These are phyloP conservation scores for Entonaema liquescens DNA, from an alignment of 495 filamentous ascomycete genomes.

Conservation along the genomic window DNA sequence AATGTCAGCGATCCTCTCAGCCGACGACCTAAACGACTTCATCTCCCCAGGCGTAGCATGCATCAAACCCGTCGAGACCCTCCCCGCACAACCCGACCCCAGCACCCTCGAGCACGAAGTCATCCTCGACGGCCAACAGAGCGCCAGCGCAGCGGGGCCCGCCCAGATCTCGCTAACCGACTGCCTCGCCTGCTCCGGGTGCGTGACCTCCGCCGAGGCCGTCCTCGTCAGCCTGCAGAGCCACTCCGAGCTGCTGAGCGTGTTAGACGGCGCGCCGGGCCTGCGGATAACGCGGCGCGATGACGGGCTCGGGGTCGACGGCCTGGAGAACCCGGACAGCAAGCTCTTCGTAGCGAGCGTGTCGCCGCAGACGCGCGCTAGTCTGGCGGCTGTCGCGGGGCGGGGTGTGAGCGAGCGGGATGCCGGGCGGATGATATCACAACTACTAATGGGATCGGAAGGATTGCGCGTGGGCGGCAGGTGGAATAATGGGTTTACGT, in stretches of 20 bases:
- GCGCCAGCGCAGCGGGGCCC: slow-evolving; percentile 53
- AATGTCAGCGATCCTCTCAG: slow-evolving; percentile 97
- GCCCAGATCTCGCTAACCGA: slow-evolving; percentile 97
- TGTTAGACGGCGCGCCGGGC: slow-evolving; percentile 73
- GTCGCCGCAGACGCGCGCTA: slow-evolving; percentile 87
- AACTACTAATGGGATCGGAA: slow-evolving; percentile 74
- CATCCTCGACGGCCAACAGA: slow-evolving; percentile 85
- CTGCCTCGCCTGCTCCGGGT: slow-evolving; percentile 96
- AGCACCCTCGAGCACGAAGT: slow-evolving; percentile 77
- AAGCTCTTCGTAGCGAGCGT: slow-evolving; percentile 90
- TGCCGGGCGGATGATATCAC: slow-evolving; percentile 82
- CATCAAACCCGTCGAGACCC: slow-evolving; percentile 94
- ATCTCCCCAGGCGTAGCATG: slow-evolving; percentile 97
- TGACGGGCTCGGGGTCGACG: slow-evolving; percentile 45
- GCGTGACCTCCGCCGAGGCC: slow-evolving; percentile 96
- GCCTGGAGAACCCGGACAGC: slow-evolving; percentile 54
- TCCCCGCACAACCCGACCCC: slow-evolving; percentile 59
- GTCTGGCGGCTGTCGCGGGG: slow-evolving; percentile 82
- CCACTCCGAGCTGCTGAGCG: slow-evolving; percentile 86
- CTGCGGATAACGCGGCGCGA: slow-evolving; percentile 48
- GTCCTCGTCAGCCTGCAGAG: slow-evolving; percentile 92
- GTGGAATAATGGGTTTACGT: slow-evolving; percentile 79
- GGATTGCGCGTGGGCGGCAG: slow-evolving; percentile 75
- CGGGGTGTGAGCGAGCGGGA: slow-evolving; percentile 75
- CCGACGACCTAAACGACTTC: slow-evolving; percentile 98